A percentile compares a stretch with the other conserved stretches of the same genome.
These are phyloP conservation scores for Sporothrix phasma DNA, from an alignment of 2,329 filamentous ascomycete genomes.

Conservation along the genomic window DNA sequence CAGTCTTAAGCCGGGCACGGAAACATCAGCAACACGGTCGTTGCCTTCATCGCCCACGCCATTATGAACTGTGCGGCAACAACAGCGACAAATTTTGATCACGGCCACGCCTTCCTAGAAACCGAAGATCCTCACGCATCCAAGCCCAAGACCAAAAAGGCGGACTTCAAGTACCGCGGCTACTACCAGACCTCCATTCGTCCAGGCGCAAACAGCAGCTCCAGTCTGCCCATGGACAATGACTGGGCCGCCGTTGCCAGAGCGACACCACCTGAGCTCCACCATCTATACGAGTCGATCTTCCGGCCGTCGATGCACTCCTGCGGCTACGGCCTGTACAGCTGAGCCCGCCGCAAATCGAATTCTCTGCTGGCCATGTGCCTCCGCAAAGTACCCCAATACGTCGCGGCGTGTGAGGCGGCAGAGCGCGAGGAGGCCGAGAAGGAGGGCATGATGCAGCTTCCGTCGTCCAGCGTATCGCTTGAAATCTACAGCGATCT, in stretches of 20 bases:
- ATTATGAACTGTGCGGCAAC: not conserved
- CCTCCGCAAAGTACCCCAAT: constrained; percentile 38
- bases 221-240: constrained; percentile 24
- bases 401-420: constrained; percentile 36
- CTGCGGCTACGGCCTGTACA: constrained; percentile 29
- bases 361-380: constrained; percentile 41
- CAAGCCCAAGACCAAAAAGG: not conserved
- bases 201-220: not conserved
- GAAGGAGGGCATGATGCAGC: constrained; percentile 27
- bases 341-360: not conserved
- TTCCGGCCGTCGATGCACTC: constrained; percentile 36
- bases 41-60: constrained; percentile 24
- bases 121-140: not conserved
- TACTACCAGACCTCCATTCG: constrained; percentile 5
- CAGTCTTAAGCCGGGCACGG: constrained; percentile 25
- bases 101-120: not conserved
- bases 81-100: not conserved
- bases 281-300: constrained; percentile 35
- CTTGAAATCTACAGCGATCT: constrained; percentile 40
- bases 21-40: constrained; percentile 17
- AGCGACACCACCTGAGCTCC: constrained; percentile 23
- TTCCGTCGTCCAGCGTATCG: constrained; percentile 31
- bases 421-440: constrained; percentile 32
- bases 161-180: not conserved
- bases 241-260: constrained; percentile 29